Base-by-base conservation (phyloP, 2,329 filamentous ascomycete genomes). In the Fusarium irregulare region DNA sequence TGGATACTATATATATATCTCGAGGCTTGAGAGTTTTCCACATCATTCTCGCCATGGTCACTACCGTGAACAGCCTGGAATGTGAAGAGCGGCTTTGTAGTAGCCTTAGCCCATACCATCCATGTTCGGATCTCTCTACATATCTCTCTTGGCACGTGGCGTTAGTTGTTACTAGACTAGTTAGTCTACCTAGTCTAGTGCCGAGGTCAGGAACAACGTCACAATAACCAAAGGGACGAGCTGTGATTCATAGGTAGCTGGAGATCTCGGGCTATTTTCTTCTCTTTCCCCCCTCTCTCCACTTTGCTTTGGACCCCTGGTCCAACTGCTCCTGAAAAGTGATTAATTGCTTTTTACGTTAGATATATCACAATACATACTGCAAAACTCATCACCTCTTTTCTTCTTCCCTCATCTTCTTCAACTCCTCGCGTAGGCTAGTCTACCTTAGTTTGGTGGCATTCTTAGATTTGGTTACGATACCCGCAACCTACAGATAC, bases 81-180 rank as follows among this genome's bases (percentile, higher is more conserved):
- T 69, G 62, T 25, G 37, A 30, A 50, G 37, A 23, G 27, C 46
- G 46, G 10, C 37, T 34, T 54, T 41, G 51, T 11, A 64, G 47
- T 21, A 42, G n/a, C 48, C 34, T 37, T 37, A 37, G 34, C 34
- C 18, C 50, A 51, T 44, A 46, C 25, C 54, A 50, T 64, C 25
- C 56, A 44, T 64, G 37, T 58, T 64, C 53, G 37, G 63, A 42
- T 41, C 27, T 45, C 28, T 47, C 41, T 41, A 30, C 20, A 13
- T 49, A 56, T 48, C 42, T 42, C 42, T 42, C 53, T 49, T 27
- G 30, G 42, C 44, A 20, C 45, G 61, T 64, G 60, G 47, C 51
- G 23, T 64, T 53, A 42, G 34, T 37, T 37, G 18, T 37, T n/a
- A 28, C 28, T 28, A 37, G 34, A 28, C 28, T 28, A 37, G 34